Evolutionary conservation across 2,329 filamentous ascomycete genomes (phyloP).

Genomic region (Macrophomina tecta): DNA sequence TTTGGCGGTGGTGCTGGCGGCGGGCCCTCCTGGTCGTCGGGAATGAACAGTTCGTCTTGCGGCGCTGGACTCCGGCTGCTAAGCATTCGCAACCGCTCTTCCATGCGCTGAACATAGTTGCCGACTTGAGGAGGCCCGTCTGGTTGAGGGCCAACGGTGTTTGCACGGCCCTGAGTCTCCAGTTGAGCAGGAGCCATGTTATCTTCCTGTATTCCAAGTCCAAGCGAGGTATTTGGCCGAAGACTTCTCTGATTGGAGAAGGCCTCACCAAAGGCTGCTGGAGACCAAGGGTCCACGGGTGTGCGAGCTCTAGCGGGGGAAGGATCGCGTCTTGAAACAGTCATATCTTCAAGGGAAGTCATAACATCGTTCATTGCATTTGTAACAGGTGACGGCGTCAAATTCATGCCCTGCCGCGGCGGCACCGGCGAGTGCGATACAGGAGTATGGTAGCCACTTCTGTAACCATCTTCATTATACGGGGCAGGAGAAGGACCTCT

Average conservation of each 20-base stretch:
- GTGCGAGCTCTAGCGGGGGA: constrained; percentile 62
- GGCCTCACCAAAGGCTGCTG: constrained; percentile 77
- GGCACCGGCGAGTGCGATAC: constrained; percentile 68
- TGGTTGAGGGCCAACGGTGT: constrained; percentile 45
- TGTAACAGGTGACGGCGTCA: constrained; percentile 86
- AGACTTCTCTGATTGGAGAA: constrained; percentile 48
- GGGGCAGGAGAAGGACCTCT: constrained; percentile 40
- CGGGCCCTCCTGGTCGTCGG: constrained; percentile 47
- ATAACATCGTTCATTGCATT: constrained; percentile 99
- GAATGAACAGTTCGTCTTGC: constrained; percentile 59
- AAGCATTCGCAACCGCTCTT: constrained; percentile 76
- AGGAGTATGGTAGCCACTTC: constrained; percentile 63
- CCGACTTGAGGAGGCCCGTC: constrained; percentile 73
- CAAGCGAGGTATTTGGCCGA: constrained; percentile 73
- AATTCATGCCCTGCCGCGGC: constrained; percentile 45
- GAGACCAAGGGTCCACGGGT: constrained; percentile 81
- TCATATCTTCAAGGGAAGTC: constrained; percentile 89
- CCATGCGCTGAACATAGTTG: constrained; percentile 92
- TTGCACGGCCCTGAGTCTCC: constrained; percentile 18
- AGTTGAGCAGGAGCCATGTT: constrained; percentile 45
- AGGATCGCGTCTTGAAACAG: constrained; percentile 59
- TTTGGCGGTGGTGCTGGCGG: constrained; percentile 69
- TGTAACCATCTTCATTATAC: constrained; percentile 36
- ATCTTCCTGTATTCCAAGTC: constrained; percentile 64
- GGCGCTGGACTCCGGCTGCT: constrained; percentile 53